These are phyloP conservation scores for Eleusine coracana DNA, from an alignment of 176 grass and related monocot species.

Conservation along the genomic window DNA sequence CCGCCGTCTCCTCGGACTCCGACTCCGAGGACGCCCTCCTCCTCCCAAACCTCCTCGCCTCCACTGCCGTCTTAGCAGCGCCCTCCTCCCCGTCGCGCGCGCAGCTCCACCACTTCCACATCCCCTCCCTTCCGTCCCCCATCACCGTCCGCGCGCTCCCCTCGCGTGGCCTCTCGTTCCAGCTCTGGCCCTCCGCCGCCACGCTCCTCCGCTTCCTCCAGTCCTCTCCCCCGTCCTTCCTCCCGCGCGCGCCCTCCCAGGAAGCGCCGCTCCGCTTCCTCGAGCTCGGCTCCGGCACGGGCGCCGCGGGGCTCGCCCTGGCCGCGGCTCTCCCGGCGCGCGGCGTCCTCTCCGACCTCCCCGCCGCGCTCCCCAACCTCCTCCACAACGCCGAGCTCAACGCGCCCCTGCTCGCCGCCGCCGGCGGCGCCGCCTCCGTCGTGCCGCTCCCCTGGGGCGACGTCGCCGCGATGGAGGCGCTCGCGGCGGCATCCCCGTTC, in stretches of 20 bases:
- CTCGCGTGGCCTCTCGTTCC: conserved; percentile 85
- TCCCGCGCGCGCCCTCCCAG: conserved; percentile 22
- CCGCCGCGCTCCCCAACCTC: conserved; percentile 75
- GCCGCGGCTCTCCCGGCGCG: conserved; percentile 58
- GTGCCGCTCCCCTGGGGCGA: conserved; percentile 63
- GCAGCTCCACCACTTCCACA: conserved; percentile 49
- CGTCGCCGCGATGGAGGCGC: conserved; percentile 39
- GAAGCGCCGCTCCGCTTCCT: conserved; percentile 58
- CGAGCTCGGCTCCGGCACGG: conserved; percentile 85
- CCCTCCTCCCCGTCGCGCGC: conserved; percentile 20
- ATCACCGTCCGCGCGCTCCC: conserved; percentile 65
- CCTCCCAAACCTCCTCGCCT: conserved; percentile 47
- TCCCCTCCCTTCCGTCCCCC: conserved; percentile 54
- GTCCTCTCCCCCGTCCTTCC: conserved; percentile 42
- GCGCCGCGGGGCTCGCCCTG: conserved; percentile 63
- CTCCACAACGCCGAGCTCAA: conserved; percentile 74
- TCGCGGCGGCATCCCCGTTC: conserved; percentile 33
- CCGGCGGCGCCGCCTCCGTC: conserved; percentile 60
- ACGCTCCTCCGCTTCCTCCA: conserved; percentile 69
- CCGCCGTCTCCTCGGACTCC: neutral
- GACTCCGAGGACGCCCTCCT: conserved; percentile 41
- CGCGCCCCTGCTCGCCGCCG: conserved; percentile 44
- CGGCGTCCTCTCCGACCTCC: conserved; percentile 70
- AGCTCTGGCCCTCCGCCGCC: conserved; percentile 92
- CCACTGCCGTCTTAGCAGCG: neutral